phyloP scores from a whole-genome alignment of 306 rosid species.

The Inga oerstediana region DNA sequence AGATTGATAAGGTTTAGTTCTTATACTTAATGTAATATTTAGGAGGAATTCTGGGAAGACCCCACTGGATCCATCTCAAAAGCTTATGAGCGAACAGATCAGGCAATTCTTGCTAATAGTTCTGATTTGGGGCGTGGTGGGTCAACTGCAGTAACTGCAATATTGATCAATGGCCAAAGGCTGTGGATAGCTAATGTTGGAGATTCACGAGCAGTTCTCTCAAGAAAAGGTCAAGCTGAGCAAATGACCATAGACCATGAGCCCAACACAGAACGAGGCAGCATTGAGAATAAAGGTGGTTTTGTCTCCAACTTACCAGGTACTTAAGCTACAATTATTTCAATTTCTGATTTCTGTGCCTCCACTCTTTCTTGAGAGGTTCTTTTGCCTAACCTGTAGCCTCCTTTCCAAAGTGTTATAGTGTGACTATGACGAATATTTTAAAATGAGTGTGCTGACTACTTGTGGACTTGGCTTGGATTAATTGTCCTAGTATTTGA shows the following conservation, averaged over 20 bases:
- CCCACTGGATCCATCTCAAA: constrained; percentile 73
- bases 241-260: constrained; percentile 92
- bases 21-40: constrained; percentile 33
- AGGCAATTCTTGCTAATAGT: constrained; percentile 85
- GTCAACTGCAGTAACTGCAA: constrained; percentile 96
- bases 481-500: background rate
- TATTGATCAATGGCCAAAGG: constrained; percentile 65
- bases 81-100: constrained; percentile 89
- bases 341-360: constrained; percentile 3
- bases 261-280: constrained; percentile 78
- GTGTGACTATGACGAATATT: background rate
- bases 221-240: constrained; percentile 72
- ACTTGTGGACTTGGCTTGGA: background rate
- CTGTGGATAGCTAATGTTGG: constrained; percentile 90
- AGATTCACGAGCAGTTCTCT: constrained; percentile 92
- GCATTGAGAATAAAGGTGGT: constrained; percentile 89
- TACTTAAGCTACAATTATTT: constrained; percentile 32
- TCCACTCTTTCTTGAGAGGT: constrained; percentile 14
- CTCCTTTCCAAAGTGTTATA: background rate
- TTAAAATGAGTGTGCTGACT: background rate
- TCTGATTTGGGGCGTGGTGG: constrained; percentile 96
- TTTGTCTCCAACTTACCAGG: constrained; percentile 99
- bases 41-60: constrained; percentile 92
- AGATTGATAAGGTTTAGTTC: constrained; percentile 14
- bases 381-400: constrained; percentile 11